Evolutionary conservation across 495 filamentous ascomycete species (phyloP).

Genomic region (Penicillium chermesinum): DNA sequence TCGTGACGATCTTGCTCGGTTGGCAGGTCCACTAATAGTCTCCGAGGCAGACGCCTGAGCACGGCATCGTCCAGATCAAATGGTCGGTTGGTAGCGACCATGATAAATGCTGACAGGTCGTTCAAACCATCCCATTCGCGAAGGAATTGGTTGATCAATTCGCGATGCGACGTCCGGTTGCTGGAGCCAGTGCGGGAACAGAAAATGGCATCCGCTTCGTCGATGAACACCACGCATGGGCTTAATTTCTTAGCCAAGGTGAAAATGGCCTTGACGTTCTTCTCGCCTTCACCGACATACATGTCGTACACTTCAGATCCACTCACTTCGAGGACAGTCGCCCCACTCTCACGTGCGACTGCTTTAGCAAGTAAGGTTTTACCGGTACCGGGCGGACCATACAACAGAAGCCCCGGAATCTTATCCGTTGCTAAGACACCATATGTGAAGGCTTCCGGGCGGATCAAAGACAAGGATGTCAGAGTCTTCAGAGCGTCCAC

Average conservation of each 20-base stretch:
- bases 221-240: slow-evolving; percentile 94
- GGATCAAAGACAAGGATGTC: slow-evolving; percentile 78
- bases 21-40: slow-evolving; percentile 84
- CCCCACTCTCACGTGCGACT: slow-evolving; percentile 89
- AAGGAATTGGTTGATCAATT: slow-evolving; percentile 95
- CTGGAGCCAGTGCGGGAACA: slow-evolving; percentile 58
- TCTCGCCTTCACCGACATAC: slow-evolving; percentile 94
- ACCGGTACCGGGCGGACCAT: slow-evolving; percentile 92
- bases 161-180: slow-evolving; percentile 64
- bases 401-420: slow-evolving; percentile 84
- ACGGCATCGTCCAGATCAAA: slow-evolving; percentile 96
- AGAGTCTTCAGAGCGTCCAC: slow-evolving; percentile 85
- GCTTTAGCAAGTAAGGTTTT: slow-evolving; percentile 95
- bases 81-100: slow-evolving; percentile 96
- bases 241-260: slow-evolving; percentile 82
- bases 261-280: slow-evolving; percentile 94
- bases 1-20: slow-evolving; percentile 67
- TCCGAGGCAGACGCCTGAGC: slow-evolving; percentile 71
- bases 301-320: slow-evolving; percentile 87
- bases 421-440: slow-evolving; percentile 88
- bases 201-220: slow-evolving; percentile 92
- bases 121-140: slow-evolving; percentile 98
- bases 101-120: slow-evolving; percentile 84
- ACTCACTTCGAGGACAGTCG: slow-evolving; percentile 70
- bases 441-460: slow-evolving; percentile 93